A percentile compares a stretch with the other conserved stretches of the same genome.
Conservation (phyloP, 768 basidiomycete genomes). For the Paxillus ammoniavirescens region DNA sequence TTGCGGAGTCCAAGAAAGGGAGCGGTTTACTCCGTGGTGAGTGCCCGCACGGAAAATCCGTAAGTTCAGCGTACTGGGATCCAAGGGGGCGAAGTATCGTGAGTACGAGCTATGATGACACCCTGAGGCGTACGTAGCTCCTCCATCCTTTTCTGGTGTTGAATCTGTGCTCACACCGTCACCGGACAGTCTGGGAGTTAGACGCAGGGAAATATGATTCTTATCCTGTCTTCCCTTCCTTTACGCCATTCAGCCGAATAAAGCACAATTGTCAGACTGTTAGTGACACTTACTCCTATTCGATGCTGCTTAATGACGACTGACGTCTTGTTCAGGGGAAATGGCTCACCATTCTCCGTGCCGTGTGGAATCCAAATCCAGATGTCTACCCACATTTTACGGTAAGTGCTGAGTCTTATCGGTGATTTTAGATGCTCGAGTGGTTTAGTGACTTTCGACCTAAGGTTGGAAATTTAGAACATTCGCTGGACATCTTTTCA, state of each 20-base stretch:
- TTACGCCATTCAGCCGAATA: conserved; percentile 61
- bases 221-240: conserved; percentile 51
- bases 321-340: conserved; percentile 50
- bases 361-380: conserved; percentile 77
- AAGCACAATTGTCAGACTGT: conserved; percentile 83
- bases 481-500: conserved; percentile 71
- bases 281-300: neutral
- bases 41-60: conserved; percentile 71
- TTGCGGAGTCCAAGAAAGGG: conserved; percentile 50
- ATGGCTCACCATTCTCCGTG: conserved; percentile 78
- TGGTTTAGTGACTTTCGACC: neutral
- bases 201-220: conserved; percentile 47
- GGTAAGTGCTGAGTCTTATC: conserved; percentile 38
- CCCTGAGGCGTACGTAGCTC: conserved; percentile 55
- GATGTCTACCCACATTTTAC: conserved; percentile 84
- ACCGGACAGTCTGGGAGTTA: conserved; percentile 71
- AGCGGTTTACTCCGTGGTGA: conserved; percentile 58
- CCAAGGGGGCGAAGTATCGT: conserved; percentile 74
- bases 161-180: conserved; percentile 8
- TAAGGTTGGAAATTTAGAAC: conserved; percentile 78
- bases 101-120: conserved; percentile 84
- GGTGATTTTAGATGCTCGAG: neutral
- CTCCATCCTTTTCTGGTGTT: neutral
- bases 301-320: neutral
- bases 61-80: conserved; percentile 86